A percentile compares a stretch with the other conserved stretches of the same genome.
Conservation (phyloP, 495 filamentous ascomycete genomes). For the Penicillium cosmopolitanum region DNA sequence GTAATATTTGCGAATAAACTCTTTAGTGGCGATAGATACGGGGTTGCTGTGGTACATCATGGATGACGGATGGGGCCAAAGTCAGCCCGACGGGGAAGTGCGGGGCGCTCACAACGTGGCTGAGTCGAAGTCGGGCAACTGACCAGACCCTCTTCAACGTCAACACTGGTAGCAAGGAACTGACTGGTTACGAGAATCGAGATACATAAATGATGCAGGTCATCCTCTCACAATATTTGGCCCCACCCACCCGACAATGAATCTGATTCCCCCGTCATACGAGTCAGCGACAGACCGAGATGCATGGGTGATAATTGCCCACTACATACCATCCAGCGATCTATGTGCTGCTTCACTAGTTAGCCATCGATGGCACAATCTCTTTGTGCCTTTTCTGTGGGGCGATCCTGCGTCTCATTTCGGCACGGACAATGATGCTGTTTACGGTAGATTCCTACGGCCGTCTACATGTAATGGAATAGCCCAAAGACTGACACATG, state of each 20-base stretch:
- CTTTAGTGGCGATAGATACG: no score
- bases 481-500: not conserved
- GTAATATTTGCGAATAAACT: no score
- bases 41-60: no score
- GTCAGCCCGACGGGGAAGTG: not conserved
- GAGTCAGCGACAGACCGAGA: conserved; percentile 60
- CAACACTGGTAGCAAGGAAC: not conserved
- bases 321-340: conserved; percentile 61
- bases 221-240: not conserved
- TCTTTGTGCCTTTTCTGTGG: conserved; percentile 67
- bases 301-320: conserved; percentile 64
- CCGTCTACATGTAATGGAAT: not conserved
- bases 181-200: not conserved
- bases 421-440: conserved; percentile 63
- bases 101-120: conserved; percentile 12
- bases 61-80: no score
- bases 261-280: conserved; percentile 63
- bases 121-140: conserved; percentile 12
- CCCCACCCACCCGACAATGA: conserved; percentile 36
- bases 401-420: conserved; percentile 69
- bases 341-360: conserved; percentile 63
- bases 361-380: conserved; percentile 59
- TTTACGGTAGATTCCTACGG: conserved; percentile 51
- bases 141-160: conserved; percentile 6
- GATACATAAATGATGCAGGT: not conserved